phyloP scores from a whole-genome alignment of 495 filamentous ascomycete species.

The Aspergillus avenaceus region DNA sequence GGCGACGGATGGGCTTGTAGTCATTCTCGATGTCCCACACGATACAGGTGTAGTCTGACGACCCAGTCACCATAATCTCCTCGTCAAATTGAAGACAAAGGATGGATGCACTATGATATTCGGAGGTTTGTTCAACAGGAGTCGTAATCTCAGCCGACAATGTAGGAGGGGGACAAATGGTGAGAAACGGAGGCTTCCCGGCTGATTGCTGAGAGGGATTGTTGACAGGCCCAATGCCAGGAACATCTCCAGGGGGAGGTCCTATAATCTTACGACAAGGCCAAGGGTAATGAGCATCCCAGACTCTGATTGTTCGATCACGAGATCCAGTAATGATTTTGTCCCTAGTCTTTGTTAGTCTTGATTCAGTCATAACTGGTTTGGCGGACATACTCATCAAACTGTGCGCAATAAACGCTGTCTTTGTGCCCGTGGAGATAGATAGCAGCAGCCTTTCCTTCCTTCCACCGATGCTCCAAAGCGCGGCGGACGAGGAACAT shows the following conservation, averaged over 20 bases:
- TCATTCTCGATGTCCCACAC: conserved; percentile 77
- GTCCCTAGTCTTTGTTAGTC: conserved; percentile 43
- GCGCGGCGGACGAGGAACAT: conserved; percentile 73
- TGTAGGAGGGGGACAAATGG: conserved; percentile 39
- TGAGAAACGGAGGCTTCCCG: conserved; percentile 42
- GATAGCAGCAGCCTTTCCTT: conserved; percentile 70
- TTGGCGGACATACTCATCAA: conserved; percentile 72
- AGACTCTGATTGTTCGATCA: conserved; percentile 90
- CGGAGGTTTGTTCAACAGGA: conserved; percentile 23
- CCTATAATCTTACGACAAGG: conserved; percentile 79
- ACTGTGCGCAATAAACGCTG: conserved; percentile 96
- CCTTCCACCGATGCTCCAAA: conserved; percentile 74
- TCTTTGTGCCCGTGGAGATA: conserved; percentile 91
- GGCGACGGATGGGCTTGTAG: conserved; percentile 73
- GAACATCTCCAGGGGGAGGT: conserved; percentile 28
- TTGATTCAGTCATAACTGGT: not conserved
- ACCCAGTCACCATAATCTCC: conserved; percentile 87
- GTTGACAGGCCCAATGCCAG: conserved; percentile 30
- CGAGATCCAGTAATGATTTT: conserved; percentile 97
- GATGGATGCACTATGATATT: conserved; percentile 82
- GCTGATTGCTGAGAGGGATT: conserved; percentile 34
- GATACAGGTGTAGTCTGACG: conserved; percentile 87
- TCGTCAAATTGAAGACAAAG: conserved; percentile 94
- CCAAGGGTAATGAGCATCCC: conserved; percentile 81
- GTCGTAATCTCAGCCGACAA: conserved; percentile 25